These are phyloP conservation scores for Ceratobasidium sp. DNA, from an alignment of 1,284 basidiomycete genomes.

Conservation along the genomic window DNA sequence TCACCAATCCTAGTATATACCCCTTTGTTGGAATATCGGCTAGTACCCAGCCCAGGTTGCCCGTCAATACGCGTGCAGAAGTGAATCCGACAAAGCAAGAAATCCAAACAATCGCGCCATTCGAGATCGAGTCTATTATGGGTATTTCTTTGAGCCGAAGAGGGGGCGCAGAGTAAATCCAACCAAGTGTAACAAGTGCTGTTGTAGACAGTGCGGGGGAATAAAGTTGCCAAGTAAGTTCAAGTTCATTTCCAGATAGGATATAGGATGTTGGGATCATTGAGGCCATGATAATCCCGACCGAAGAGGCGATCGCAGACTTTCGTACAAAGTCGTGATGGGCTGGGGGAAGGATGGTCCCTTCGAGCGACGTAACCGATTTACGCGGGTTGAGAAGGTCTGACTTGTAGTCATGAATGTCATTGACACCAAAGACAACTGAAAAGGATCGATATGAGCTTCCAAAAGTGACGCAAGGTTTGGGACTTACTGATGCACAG, in stretches of 20 bases:
- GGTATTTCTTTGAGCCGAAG: slow-evolving; percentile 46
- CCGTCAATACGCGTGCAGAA: slow-evolving; percentile 36
- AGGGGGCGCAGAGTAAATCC: slow-evolving; percentile 47
- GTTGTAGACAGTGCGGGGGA: slow-evolving; percentile 26
- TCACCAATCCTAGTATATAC: slow-evolving; percentile 45
- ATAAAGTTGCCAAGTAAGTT: slow-evolving; percentile 6
- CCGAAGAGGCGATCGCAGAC: slow-evolving; percentile 44
- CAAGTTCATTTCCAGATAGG: background rate
- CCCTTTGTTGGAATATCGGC: slow-evolving; percentile 42
- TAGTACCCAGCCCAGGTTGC: slow-evolving; percentile 20
- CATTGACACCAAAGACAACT: slow-evolving; percentile 48
- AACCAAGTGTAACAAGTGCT: slow-evolving; percentile 45
- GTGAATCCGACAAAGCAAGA: slow-evolving; percentile 46
- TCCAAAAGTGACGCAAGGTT: background rate
- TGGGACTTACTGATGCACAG: slow-evolving; percentile 41
- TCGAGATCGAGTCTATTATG: slow-evolving; percentile 46
- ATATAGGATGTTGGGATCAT: slow-evolving; percentile 20
- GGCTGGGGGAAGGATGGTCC: slow-evolving; percentile 45
- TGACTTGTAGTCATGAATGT: slow-evolving; percentile 47
- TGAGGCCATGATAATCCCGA: slow-evolving; percentile 43
- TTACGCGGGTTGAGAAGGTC: slow-evolving; percentile 47
- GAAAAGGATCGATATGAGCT: background rate
- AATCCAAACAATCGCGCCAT: slow-evolving; percentile 46
- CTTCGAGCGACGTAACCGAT: slow-evolving; percentile 45
- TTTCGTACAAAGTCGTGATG: slow-evolving; percentile 45